Evolutionary conservation across 345 rosid genomes (phyloP).

Genomic region (Populus simonii): DNA sequence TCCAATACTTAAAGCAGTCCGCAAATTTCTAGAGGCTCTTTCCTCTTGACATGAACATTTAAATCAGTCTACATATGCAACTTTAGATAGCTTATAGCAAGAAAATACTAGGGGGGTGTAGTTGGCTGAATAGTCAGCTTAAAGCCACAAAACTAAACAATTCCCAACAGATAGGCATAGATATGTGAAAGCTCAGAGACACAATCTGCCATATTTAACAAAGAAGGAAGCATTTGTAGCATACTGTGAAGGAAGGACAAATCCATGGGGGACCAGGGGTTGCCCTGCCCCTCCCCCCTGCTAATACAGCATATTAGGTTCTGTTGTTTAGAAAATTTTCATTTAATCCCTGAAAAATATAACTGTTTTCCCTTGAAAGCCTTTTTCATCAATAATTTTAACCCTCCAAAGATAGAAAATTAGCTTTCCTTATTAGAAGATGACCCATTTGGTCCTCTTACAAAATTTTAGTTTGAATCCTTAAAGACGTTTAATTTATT

Average conservation of each 20-base stretch:
- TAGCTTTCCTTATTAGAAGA: no score
- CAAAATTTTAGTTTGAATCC: no score
- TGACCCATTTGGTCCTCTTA: no score
- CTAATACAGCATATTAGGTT: no score
- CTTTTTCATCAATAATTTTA: no score
- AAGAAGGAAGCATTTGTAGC: not conserved
- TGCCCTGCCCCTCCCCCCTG: no score
- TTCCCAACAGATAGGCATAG: not conserved
- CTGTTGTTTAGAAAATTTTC: no score
- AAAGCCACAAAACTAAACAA: not conserved
- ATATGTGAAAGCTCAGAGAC: not conserved
- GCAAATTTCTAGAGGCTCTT: not conserved
- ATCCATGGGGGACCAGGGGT: no score
- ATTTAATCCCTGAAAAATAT: no score
- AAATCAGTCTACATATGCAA: not conserved
- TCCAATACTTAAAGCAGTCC: not conserved
- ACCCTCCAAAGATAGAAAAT: no score
- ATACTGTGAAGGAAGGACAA: not conserved
- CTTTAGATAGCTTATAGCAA: not conserved
- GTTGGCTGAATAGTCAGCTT: not conserved
- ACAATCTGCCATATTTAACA: not conserved
- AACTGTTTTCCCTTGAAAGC: no score
- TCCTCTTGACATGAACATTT: not conserved
- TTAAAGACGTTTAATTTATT: no score
- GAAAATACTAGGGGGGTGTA: not conserved